These are phyloP conservation scores for Salix suchowensis DNA, from an alignment of 345 rosid genomes.

Conservation along the genomic window DNA sequence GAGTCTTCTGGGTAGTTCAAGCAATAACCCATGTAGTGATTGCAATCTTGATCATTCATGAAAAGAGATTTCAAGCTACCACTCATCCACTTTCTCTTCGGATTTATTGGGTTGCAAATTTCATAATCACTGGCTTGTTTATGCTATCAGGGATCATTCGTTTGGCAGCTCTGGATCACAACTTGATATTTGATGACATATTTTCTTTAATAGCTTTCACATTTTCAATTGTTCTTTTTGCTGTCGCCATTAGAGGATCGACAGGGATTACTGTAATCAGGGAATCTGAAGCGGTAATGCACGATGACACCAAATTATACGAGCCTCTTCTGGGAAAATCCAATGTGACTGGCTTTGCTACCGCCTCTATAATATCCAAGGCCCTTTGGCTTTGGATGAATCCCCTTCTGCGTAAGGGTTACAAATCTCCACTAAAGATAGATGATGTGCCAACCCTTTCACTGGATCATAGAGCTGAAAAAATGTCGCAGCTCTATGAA, in stretches of 20 bases:
- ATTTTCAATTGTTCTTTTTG: conserved; percentile 45
- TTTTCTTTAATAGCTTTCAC: conserved; percentile 49
- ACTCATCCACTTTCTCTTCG: conserved; percentile 62
- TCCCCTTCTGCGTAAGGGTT: conserved; percentile 72
- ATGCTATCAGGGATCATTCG: conserved; percentile 54
- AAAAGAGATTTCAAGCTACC: conserved; percentile 57
- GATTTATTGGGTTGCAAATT: conserved; percentile 52
- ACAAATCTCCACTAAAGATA: conserved; percentile 64
- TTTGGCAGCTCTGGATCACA: conserved; percentile 24
- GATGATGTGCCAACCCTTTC: conserved; percentile 73
- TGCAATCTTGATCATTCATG: conserved; percentile 59
- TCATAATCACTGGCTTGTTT: conserved; percentile 43
- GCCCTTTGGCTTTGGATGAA: conserved; percentile 92
- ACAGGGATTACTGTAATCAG: conserved; percentile 45
- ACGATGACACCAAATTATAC: conserved; percentile 22
- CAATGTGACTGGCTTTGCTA: conserved; percentile 53
- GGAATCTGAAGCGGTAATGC: conserved; percentile 30
- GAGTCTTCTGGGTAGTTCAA: conserved; percentile 65
- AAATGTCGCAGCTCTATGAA: conserved; percentile 56
- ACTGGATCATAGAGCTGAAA: conserved; percentile 73
- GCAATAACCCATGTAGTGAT: conserved; percentile 63
- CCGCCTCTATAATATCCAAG: conserved; percentile 64
- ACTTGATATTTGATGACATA: conserved; percentile 51
- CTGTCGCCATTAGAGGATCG: conserved; percentile 58
- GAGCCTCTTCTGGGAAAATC: conserved; percentile 42